phyloP scores from a whole-genome alignment of 345 rosid species.

The Populus euphratica region DNA sequence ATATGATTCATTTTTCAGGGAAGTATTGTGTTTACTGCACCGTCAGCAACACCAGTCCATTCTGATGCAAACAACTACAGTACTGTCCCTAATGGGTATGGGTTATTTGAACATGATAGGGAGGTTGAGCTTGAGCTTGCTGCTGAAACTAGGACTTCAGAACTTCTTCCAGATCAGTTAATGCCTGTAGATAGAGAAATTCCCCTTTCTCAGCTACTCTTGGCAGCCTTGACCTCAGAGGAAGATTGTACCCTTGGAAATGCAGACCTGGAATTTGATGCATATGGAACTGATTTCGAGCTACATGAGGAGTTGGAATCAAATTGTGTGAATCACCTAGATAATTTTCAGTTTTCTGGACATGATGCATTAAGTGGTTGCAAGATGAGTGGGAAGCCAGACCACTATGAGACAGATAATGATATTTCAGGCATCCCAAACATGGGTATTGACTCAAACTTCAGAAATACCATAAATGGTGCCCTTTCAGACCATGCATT shows the following conservation, averaged over 20 bases:
- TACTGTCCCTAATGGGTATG: conserved; percentile 31
- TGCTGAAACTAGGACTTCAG: conserved; percentile 24
- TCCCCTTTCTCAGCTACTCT: conserved; percentile 70
- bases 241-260: conserved; percentile 46
- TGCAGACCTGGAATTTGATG: conserved; percentile 50
- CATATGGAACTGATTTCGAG: conserved; percentile 50
- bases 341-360: conserved; percentile 36
- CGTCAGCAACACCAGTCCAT: conserved; percentile 16
- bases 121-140: conserved; percentile 26
- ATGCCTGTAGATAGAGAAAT: conserved; percentile 35
- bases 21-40: conserved; percentile 27
- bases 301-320: conserved; percentile 58
- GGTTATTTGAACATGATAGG: conserved; percentile 29
- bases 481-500: conserved; percentile 40
- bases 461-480: conserved; percentile 41
- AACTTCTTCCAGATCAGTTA: conserved; percentile 31
- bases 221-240: conserved; percentile 83
- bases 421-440: conserved; percentile 34
- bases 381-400: conserved; percentile 44
- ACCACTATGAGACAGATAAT: conserved; percentile 50
- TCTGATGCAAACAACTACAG: conserved; percentile 26
- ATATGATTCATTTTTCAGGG: conserved; percentile 32
- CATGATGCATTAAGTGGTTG: conserved; percentile 44
- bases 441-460: conserved; percentile 38
- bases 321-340: conserved; percentile 46